A percentile compares a stretch with the other conserved stretches of the same genome.
These are phyloP conservation scores for Venturia effusa DNA, from an alignment of 2,329 filamentous ascomycete species.

Conservation along the genomic window DNA sequence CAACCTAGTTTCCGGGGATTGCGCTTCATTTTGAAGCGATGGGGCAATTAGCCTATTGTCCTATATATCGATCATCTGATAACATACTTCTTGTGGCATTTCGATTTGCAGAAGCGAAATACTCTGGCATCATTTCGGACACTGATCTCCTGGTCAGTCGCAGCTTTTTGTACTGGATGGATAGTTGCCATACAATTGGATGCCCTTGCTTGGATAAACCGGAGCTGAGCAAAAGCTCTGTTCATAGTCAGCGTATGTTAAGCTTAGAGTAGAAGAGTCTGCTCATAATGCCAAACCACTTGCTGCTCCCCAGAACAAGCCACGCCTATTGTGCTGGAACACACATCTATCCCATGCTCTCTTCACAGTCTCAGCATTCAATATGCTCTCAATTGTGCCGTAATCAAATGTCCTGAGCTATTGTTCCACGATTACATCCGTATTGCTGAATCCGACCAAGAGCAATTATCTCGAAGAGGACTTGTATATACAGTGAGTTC, in stretches of 20 bases:
- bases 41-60: no score
- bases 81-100: conserved; percentile 49
- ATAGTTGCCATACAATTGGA: neutral
- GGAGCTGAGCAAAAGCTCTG: conserved; percentile 59
- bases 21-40: conserved; percentile 94
- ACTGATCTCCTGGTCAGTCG: neutral
- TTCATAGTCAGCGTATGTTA: neutral
- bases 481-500: neutral
- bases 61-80: no score
- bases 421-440: neutral
- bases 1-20: conserved; percentile 94
- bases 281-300: neutral
- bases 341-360: neutral
- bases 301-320: neutral
- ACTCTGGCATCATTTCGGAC: conserved; percentile 54
- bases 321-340: neutral
- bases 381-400: neutral
- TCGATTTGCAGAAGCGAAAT: conserved; percentile 54
- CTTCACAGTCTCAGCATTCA: neutral
- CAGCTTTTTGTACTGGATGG: conserved; percentile 25
- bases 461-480: neutral
- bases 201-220: conserved; percentile 27
- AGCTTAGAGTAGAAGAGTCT: neutral
- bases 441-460: neutral
- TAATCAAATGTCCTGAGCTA: neutral